Percentiles rank a stretch among this genome's conserved stretches.
Evolutionary conservation across 2,329 filamentous ascomycete genomes (phyloP).

Genomic region (Cercospora zeina): DNA sequence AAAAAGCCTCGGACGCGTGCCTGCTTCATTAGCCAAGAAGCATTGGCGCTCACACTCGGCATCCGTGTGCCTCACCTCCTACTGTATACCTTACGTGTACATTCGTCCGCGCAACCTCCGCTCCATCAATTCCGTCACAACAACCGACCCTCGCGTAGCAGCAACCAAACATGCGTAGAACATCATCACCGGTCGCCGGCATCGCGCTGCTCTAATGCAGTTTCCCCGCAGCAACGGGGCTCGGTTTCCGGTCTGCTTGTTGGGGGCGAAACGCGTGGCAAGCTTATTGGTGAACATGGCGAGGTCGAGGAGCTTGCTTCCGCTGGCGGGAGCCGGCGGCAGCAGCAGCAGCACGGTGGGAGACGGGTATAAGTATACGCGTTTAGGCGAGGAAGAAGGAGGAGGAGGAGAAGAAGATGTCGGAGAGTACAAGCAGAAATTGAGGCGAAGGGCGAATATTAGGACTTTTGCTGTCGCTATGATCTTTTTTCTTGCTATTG

Average conservation of each 20-base stretch:
- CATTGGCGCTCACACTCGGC: not conserved
- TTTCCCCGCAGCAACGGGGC: not conserved
- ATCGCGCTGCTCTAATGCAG: constrained; percentile 11
- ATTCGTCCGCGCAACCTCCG: not conserved
- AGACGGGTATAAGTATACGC: constrained; percentile 16
- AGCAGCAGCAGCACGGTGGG: not conserved
- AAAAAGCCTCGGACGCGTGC: not conserved
- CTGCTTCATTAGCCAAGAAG: constrained; percentile 7
- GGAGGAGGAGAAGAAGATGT: no score
- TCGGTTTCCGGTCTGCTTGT: constrained; percentile 14
- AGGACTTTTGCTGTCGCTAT: constrained; percentile 17
- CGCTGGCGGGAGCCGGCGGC: constrained; percentile 8
- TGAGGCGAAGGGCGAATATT: not conserved
- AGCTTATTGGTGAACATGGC: constrained; percentile 5
- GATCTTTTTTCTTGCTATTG: constrained; percentile 17
- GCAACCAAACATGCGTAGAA: not conserved
- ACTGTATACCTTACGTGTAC: no score
- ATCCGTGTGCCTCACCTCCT: not conserved
- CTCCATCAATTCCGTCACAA: not conserved
- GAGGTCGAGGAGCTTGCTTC: constrained; percentile 1
- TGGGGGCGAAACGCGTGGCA: constrained; percentile 11
- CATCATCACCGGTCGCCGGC: not conserved
- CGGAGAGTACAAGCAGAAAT: constrained; percentile 11
- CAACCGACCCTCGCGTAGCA: not conserved
- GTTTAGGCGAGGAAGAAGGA: constrained; percentile 11